phyloP scores from a whole-genome alignment of 129 eudicot genomes.

The Lactuca sativa region DNA sequence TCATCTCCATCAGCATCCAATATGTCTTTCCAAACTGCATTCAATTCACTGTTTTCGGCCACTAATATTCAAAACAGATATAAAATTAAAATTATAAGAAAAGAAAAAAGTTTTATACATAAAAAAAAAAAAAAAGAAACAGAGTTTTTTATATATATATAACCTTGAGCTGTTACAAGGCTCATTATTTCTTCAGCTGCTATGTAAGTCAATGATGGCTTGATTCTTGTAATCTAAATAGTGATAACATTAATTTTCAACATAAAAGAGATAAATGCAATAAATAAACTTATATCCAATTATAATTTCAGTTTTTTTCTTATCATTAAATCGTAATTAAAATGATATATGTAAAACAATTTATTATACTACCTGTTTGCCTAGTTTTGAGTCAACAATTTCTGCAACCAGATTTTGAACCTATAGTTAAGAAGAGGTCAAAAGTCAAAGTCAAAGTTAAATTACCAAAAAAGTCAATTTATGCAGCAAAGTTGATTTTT shows the following conservation, averaged over 20 bases:
- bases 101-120: background rate
- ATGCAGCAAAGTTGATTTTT: background rate
- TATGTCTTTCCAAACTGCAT: slow-evolving; percentile 96
- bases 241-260: slow-evolving; percentile 15
- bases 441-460: background rate
- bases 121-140: background rate
- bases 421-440: slow-evolving; percentile 38
- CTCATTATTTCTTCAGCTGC: slow-evolving; percentile 99
- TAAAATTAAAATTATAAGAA: background rate
- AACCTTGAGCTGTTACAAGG: slow-evolving; percentile 98
- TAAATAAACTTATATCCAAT: too few species aligned
- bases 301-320: too few species aligned
- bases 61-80: slow-evolving; percentile 48
- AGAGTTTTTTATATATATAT: background rate
- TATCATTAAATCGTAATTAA: background rate
- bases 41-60: slow-evolving; percentile 81
- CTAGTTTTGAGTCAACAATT: slow-evolving; percentile 87
- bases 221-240: slow-evolving; percentile 77
- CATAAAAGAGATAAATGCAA: background rate
- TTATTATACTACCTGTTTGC: slow-evolving; percentile 81
- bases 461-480: background rate
- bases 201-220: slow-evolving; percentile 83
- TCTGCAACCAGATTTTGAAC: slow-evolving; percentile 97
- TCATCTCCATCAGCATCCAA: slow-evolving; percentile 94
- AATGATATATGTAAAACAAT: background rate